Evolutionary conservation across 208 protist species (phyloP), one percentile per base, ranked within the genome.

Genomic region (Trypanosoma congolense): DNA sequence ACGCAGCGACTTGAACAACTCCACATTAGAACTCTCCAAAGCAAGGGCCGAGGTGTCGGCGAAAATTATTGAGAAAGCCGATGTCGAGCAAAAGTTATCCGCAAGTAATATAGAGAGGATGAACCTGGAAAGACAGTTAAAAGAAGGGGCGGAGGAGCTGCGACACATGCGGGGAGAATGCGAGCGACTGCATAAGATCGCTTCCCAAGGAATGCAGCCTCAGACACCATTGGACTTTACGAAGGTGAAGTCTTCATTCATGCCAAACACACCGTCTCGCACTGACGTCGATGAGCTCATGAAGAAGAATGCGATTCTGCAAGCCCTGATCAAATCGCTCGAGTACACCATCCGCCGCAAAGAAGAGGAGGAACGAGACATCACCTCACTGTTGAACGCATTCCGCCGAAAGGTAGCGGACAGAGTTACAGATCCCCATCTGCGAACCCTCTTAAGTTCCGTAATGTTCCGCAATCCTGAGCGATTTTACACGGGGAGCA

Each of bases 301-400:
- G 18, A 53, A 47, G 21, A 43, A 83, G 48, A 77, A 75, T 60
- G 49, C 53, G 21, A 33, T 86, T 4, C 48, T 92, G 53, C 78
- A 70, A 52, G 55, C 75, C 26, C 62, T 77, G 24, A 19, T 92
- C 1, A 69, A 66, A 9, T 87, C 84, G 8, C 86, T 87, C 72
- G 77, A 86, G 66, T 92, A 87, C 68, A 92, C 80, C 1, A 80
- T 92, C 45, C 77, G 77, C 16, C 70, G 78, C 10, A 77, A 76
- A 45, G 84, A 92, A 51, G 77, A 92, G 50, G 84, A 92, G 56
- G 75, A 84, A 30, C 75, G 69, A 12, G 84, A 92, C 52, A 52
- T 92, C 33, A 80, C 71, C 14, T 70, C 67, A 33, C 65, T 92
- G 25, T 61, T 92, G 30, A 92, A 88, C 59, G 77, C 80, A 5